Evolutionary conservation across 257 asterid genomes (phyloP), one percentile per base, ranked within the genome.

Genomic region (Solanum commersonii): DNA sequence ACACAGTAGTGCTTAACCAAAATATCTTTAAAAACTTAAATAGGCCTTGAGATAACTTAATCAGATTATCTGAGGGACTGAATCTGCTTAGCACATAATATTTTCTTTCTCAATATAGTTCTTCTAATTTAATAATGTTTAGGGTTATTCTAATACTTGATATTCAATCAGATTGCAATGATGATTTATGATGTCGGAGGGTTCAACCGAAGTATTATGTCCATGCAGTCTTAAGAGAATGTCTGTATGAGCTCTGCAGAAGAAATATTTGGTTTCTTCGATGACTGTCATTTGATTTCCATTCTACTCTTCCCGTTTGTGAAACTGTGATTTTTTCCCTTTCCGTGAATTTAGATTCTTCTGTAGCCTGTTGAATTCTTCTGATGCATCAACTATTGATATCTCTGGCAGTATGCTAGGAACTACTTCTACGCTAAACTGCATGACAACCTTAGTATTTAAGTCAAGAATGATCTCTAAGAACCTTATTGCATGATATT

Each of bases 191-290:
- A 81, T 81, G 70, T 49, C 85, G 85, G 85, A 81, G 70, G 85
- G 70, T 46, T 81, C 85, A 49, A 29, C 42, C 6, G 85, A 81
- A 49, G 85, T 81, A 81, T 81, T 29, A 25, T 76, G 72, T 74
- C 76, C 52, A 81, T 87, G 83, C 87, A 37, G 65, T 71, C 87
- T 86, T 86, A 89, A 77, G 87, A 86, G 90, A 77, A 68, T 89
- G 31, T 85, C 42, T 88, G 87, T 44, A 59, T 86, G 87, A 49
- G 31, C 85, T 31, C 40, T 23, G 49, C 33, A 14, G 52, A 78
- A 71, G 76, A 67, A 67, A 82, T 86, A 85, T 73, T 60, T 86
- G 84, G 67, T 52, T 72, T 86, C 88, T 86, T 86, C 37, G 52
- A 34, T 42, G 73, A 29, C 84, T 33, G 65, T 52, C 83, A 73